Conservation (phyloP, 139 green algal genomes). For the Chlorella sp. region DNA sequence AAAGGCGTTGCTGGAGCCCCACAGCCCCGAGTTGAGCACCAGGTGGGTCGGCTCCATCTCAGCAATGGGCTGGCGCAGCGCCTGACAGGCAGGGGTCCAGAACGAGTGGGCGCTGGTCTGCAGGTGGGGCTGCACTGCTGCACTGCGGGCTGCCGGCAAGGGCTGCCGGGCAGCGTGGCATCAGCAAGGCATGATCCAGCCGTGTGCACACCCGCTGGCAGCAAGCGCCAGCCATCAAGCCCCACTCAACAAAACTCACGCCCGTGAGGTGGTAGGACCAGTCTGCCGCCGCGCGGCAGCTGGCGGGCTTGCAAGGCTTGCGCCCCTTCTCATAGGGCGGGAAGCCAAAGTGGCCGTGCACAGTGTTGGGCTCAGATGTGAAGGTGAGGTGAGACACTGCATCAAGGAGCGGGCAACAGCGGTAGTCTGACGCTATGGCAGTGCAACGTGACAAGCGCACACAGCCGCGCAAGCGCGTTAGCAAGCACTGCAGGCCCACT, state of each 20-base stretch:
- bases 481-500: no score
- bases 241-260: neutral
- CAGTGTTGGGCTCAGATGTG: conserved; percentile 11
- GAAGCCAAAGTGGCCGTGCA: conserved; percentile 30
- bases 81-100: neutral
- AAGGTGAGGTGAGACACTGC: conserved; percentile 21
- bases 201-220: no score
- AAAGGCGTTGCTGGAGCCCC: conserved; percentile 23
- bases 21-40: conserved; percentile 21
- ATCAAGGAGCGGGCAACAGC: neutral
- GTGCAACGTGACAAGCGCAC: no score
- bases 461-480: no score
- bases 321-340: neutral
- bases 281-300: neutral
- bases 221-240: no score
- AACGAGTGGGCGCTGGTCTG: neutral
- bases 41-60: conserved; percentile 15
- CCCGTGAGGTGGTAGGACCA: conserved; percentile 4
- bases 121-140: neutral
- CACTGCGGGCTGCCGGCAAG: no score
- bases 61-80: neutral
- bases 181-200: neutral
- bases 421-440: no score
- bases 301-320: conserved; percentile 6
- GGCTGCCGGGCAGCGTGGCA: neutral